Percentiles rank a stretch among this genome's conserved stretches.
Evolutionary conservation across 495 filamentous ascomycete genomes (phyloP).

Genomic region (Xylaria longipes): DNA sequence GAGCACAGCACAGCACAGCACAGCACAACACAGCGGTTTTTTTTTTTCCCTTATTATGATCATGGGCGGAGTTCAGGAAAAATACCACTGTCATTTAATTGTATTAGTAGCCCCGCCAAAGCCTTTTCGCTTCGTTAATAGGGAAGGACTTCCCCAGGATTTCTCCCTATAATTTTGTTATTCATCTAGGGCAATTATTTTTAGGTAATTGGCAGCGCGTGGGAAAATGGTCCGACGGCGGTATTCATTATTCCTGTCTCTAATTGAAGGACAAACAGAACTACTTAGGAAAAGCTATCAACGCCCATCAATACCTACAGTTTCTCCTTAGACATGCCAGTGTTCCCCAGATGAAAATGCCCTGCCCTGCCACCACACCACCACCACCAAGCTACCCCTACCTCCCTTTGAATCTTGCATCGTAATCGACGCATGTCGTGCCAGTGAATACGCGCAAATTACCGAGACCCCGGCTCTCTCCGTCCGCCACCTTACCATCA

Average conservation of each 20-base stretch:
- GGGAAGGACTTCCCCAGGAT: neutral
- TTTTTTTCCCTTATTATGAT: neutral
- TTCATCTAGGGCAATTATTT: conserved; percentile 8
- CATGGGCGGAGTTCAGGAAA: conserved; percentile 26
- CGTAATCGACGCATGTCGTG: conserved; percentile 15
- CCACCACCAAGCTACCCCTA: neutral
- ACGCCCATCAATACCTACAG: conserved; percentile 11
- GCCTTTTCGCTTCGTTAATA: conserved; percentile 17
- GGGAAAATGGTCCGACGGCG: conserved; percentile 11
- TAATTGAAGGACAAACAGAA: conserved; percentile 16
- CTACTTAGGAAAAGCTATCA: conserved; percentile 7
- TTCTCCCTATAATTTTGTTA: neutral
- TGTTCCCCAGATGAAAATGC: neutral
- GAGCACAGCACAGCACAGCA: conserved; percentile 22
- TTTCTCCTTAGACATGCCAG: conserved; percentile 1
- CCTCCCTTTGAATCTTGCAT: conserved; percentile 7
- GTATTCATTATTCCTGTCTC: conserved; percentile 15
- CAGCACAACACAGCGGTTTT: conserved; percentile 17
- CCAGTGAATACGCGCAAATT: neutral
- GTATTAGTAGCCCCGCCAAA: conserved; percentile 25
- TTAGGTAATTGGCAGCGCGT: neutral
- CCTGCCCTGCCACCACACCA: neutral
- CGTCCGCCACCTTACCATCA: neutral
- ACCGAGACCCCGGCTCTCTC: conserved; percentile 7
- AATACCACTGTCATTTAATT: conserved; percentile 23